Conservation (phyloP, 148 eudicot species). For the Fallopia convolvulus region DNA sequence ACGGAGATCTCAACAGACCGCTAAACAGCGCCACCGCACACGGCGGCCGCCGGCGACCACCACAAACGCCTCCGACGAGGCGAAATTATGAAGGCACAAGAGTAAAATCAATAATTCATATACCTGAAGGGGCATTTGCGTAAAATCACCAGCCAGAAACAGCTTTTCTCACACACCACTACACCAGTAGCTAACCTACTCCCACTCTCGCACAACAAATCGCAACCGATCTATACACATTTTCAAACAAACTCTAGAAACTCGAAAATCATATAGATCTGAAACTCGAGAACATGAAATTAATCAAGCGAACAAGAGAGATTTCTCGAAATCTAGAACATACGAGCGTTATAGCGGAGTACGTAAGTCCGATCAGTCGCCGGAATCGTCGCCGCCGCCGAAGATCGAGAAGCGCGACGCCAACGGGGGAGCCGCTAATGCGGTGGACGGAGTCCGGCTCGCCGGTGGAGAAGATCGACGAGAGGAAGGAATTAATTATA, state of each 20-base stretch:
- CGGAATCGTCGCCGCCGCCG: slow-evolving; percentile 77
- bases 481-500: slow-evolving; percentile 21
- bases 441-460: slow-evolving; percentile 74
- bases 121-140: slow-evolving; percentile 1
- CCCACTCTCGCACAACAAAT: background rate
- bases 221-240: background rate
- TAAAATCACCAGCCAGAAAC: background rate
- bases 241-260: background rate
- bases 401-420: slow-evolving; percentile 76
- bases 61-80: background rate
- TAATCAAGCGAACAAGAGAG: background rate
- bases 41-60: background rate
- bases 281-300: background rate
- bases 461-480: slow-evolving; percentile 42
- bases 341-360: background rate
- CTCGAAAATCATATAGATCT: background rate
- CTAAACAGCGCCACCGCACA: background rate
- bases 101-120: background rate
- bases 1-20: background rate
- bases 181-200: background rate
- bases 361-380: slow-evolving; percentile 23
- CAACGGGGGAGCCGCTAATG: slow-evolving; percentile 74
- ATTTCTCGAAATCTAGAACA: background rate
- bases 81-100: background rate
- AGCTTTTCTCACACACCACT: background rate